Evolutionary conservation across 225 moss, liverwort and hornwort genomes (phyloP).

Genomic region (Asterella californica): DNA sequence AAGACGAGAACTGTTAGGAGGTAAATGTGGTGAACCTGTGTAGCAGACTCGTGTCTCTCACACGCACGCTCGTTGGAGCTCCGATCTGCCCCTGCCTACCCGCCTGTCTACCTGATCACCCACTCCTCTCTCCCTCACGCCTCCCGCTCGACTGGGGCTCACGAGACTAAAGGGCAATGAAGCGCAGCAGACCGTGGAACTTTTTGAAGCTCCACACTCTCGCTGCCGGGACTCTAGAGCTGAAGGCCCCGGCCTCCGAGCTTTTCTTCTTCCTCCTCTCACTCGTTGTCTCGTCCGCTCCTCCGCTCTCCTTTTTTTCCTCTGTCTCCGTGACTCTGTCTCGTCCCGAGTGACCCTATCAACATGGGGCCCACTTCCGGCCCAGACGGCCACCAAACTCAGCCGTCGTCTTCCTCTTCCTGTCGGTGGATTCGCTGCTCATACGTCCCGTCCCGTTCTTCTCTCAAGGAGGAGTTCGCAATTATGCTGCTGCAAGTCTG

Average conservation of each 20-base stretch:
- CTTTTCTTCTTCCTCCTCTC: neutral
- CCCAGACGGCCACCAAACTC: neutral
- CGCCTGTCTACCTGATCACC: neutral
- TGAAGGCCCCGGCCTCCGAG: neutral
- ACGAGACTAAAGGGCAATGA: neutral
- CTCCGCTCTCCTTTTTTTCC: neutral
- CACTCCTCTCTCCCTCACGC: neutral
- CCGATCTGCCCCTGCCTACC: neutral
- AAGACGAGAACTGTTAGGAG: neutral
- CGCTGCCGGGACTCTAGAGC: neutral
- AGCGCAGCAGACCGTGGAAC: neutral
- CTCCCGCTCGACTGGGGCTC: neutral
- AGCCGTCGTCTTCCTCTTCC: neutral
- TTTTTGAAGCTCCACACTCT: neutral
- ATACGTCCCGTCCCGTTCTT: neutral
- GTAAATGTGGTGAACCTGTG: neutral
- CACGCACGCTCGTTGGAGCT: neutral
- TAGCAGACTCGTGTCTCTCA: neutral
- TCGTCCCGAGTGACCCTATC: no score
- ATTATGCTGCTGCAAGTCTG: neutral
- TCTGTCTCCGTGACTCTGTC: no score
- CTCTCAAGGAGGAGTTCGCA: neutral
- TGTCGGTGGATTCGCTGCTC: neutral
- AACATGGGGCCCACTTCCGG: no score
- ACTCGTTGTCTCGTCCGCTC: neutral